Percentiles rank a stretch among this genome's conserved stretches.
These are phyloP conservation scores for Flaveria floridana DNA, from an alignment of 140 eudicot genomes.

Conservation along the genomic window DNA sequence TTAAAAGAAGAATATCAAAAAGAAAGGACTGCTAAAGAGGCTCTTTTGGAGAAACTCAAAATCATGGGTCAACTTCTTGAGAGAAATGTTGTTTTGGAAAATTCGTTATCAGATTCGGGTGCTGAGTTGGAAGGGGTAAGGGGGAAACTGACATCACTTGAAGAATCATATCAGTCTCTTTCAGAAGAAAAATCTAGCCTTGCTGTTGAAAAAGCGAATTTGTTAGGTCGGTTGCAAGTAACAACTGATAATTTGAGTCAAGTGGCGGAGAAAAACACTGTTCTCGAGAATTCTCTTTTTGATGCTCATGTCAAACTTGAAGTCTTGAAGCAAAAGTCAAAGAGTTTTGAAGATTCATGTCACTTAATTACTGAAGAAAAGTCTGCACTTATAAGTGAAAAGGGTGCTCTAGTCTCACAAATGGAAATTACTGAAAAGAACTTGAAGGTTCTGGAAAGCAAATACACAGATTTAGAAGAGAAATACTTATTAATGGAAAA, in stretches of 20 bases:
- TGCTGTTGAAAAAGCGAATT: constrained; percentile 58
- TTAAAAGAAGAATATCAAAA: constrained; percentile 48
- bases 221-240: constrained; percentile 52
- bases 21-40: constrained; percentile 46
- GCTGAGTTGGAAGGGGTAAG: constrained; percentile 69
- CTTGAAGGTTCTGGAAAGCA: constrained; percentile 51
- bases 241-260: constrained; percentile 59
- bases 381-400: constrained; percentile 60
- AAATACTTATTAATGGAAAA: constrained; percentile 51
- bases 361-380: constrained; percentile 62
- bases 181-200: constrained; percentile 61
- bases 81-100: constrained; percentile 64
- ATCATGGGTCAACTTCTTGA: constrained; percentile 61
- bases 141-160: constrained; percentile 52
- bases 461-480: constrained; percentile 54
- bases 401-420: constrained; percentile 47
- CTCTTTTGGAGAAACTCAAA: constrained; percentile 49
- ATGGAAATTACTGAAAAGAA: constrained; percentile 48
- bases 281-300: constrained; percentile 60
- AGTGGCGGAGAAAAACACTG: constrained; percentile 58
- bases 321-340: constrained; percentile 56
- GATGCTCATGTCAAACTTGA: constrained; percentile 72
- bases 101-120: constrained; percentile 62
- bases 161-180: constrained; percentile 59
- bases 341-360: constrained; percentile 65